Evolutionary conservation across 257 asterid genomes (phyloP), one percentile per base, ranked within the genome.

Genomic region (Henckelia pumila): DNA sequence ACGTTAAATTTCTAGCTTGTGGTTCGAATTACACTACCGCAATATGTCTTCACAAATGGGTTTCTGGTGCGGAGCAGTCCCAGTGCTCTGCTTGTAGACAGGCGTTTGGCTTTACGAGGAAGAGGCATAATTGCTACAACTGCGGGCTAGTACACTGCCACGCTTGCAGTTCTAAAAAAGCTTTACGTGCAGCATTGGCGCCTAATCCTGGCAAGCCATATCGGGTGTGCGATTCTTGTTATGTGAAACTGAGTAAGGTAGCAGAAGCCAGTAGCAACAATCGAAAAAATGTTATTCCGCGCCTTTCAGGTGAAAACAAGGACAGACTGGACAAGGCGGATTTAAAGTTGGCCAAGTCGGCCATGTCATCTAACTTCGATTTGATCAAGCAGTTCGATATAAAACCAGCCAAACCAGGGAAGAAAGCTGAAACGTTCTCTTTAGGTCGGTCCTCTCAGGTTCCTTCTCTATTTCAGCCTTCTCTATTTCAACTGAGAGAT

Each of bases 131-230:
- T 75, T 92, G 98, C 83, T 92, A 92, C 70, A 92, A 92, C 56
- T 92, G 98, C 25, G 98, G 98, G 14, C 81, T 92, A 56, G 97
- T 92, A 58, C 96, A 89, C 78, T 93, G 99, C 83, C 97, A 93
- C 56, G 79, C 96, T 33, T 93, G 99, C 79, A 90, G 92, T 76
- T 86, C 99, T 6, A 85, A 87, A 60, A 93, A 93, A 81, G 92
- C 97, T 7, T 40, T 59, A 8, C 83, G 96, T 63, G 99, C 99
- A 1, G 97, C 95, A 9, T 74, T 93, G 79, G 96, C 99, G 8
- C 97, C 99, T 17, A 85, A 88, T 76, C 99, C 96, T 25, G 78
- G 80, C 85, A 93, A 93, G 71, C 97, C 92, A 0, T 82, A 88
- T 71, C 96, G 99, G 22, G 99, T 93, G 23, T 93, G 99, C 73